Percentiles rank a stretch among this genome's conserved stretches.
Conservation (phyloP, 441 rosid species). For the Kokia cookei region DNA sequence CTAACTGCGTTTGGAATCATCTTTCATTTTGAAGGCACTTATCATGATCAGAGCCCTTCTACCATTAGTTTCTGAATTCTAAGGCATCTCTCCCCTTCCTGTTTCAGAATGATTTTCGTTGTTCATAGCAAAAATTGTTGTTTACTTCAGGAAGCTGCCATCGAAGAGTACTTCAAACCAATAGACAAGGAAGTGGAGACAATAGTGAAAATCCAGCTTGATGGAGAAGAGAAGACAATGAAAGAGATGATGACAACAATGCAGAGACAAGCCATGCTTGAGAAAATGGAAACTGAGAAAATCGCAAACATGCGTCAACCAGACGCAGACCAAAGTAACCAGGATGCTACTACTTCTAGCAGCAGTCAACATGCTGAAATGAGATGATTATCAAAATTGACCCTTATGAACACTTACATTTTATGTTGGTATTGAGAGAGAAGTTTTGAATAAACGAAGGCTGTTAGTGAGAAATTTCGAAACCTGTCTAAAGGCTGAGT, state of each 20-base stretch:
- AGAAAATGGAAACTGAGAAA: constrained; percentile 51
- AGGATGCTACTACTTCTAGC: constrained; percentile 31
- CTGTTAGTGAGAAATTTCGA: not conserved
- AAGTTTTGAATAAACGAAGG: not conserved
- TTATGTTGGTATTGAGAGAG: not conserved
- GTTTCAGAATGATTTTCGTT: not conserved
- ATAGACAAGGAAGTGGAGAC: constrained; percentile 74
- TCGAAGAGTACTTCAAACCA: constrained; percentile 75
- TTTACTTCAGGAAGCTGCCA: constrained; percentile 64
- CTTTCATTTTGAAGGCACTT: not conserved
- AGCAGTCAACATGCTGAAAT: constrained; percentile 26
- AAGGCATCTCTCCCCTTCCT: not conserved
- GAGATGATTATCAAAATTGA: constrained; percentile 15
- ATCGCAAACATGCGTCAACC: constrained; percentile 19
- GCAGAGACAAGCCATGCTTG: constrained; percentile 52
- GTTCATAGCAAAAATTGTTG: not conserved
- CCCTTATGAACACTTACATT: not conserved
- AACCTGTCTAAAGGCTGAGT: not conserved
- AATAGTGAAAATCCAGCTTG: constrained; percentile 79
- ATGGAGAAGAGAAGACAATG: constrained; percentile 74
- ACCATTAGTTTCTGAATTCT: not conserved
- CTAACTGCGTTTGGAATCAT: not conserved
- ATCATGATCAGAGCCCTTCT: not conserved
- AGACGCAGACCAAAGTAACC: constrained; percentile 22
- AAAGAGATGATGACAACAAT: constrained; percentile 55